Conservation (phyloP, 2,329 filamentous ascomycete species). For the Fusarium oligoseptatum region DNA sequence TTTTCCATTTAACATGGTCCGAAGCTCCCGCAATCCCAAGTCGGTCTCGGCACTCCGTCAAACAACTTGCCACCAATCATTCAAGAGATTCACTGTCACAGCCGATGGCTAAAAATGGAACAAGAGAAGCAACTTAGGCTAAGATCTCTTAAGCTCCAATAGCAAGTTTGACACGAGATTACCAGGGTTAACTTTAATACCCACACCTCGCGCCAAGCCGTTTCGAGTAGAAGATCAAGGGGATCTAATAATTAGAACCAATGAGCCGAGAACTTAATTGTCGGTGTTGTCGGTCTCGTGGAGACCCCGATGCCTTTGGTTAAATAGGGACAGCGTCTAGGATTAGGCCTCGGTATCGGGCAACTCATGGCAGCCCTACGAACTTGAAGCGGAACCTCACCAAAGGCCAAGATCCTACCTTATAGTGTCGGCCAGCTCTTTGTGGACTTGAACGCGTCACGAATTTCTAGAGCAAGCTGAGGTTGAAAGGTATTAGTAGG, state of each 20-base stretch:
- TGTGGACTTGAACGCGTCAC: not conserved
- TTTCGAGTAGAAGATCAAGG: not conserved
- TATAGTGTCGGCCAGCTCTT: not conserved
- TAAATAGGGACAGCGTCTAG: not conserved
- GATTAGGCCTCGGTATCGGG: not conserved
- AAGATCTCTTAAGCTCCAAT: not conserved
- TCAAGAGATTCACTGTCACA: not conserved
- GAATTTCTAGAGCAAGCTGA: not conserved
- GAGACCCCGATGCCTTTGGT: not conserved
- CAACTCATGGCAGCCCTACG: not conserved
- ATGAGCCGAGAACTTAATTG: not conserved
- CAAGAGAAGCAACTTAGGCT: not conserved
- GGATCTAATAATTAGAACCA: not conserved
- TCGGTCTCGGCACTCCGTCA: not conserved
- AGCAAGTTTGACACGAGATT: slow-evolving; percentile 6
- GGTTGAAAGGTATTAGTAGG: not conserved
- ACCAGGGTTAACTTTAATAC: slow-evolving; percentile 3
- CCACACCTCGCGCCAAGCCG: slow-evolving; percentile 1
- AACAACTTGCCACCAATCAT: slow-evolving; percentile 1
- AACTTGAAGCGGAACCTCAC: not conserved
- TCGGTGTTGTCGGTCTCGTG: not conserved
- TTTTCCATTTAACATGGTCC: not conserved
- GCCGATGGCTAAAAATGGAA: not conserved
- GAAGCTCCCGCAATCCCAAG: not conserved
- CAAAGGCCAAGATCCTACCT: not conserved